Evolutionary conservation across 352 stramenopile genomes (phyloP), one percentile per base, ranked within the genome.

Genomic region (Phytophthora kernoviae): DNA sequence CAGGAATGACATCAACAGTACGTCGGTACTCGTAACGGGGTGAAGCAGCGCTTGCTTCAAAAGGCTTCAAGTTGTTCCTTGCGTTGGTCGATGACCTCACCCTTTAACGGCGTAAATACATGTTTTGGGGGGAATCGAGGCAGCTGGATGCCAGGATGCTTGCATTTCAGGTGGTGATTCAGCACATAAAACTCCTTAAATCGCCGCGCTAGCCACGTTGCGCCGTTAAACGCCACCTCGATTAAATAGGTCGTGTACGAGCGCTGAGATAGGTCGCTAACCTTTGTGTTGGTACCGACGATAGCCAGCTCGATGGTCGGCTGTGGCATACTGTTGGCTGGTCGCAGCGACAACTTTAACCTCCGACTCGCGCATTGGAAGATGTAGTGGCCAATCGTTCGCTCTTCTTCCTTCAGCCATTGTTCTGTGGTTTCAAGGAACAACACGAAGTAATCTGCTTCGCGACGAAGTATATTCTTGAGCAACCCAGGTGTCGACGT

Each of bases 221-320:
- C 75, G 43, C 77, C 77, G 27, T 89, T 88, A 61, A 87, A 94
- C 6, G 63, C 50, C 14, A 94, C 72, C 40, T 90, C 77, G 47
- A 94, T 81, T 36, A 76, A 50, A 62, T 94, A 94, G 27, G 64
- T 63, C 0, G 84, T 94, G 57, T 88, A 94, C 22, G 68, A 60
- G 8, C 79, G 77, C 45, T 90, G 79, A 2, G 84, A 90, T 0
- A 94, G 62, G 54, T 94, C 85, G 54, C 85, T 94, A 20, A 91
- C 63, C 65, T 88, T 91, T 59, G 71, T 91, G 53, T 87, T 86
- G n/a, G 78, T 88, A n/a, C 60, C 52, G 0, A 76, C 62, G 41
- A 94, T 91, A 1, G 56, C 56, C 14, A 94, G 49, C 39, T 88
- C 51, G 20, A 93, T 66, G 18, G 69, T 84, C 15, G 85, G 81